These are phyloP conservation scores for Calonectria multiphialidica DNA, from an alignment of 2,329 filamentous ascomycete species.

Conservation along the genomic window DNA sequence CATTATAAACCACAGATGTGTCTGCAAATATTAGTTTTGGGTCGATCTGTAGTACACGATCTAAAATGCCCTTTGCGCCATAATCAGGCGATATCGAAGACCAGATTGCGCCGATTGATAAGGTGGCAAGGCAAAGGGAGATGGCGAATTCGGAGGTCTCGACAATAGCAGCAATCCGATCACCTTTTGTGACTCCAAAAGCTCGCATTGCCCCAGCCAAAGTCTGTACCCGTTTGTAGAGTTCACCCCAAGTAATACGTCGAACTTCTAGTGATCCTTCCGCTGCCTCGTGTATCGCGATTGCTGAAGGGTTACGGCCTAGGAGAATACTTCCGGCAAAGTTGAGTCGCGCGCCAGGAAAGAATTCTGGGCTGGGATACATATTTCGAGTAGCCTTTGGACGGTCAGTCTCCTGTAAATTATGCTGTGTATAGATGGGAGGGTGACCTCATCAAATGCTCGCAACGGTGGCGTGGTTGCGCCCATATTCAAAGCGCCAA, in stretches of 20 bases:
- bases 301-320: background rate
- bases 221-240: background rate
- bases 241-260: background rate
- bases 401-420: background rate
- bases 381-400: background rate
- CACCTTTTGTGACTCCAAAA: background rate
- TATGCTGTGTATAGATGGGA: background rate
- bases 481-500: background rate
- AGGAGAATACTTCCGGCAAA: conserved; percentile 1
- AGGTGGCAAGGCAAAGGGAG: conserved; percentile 5
- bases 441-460: background rate
- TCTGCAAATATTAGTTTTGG: conserved; percentile 13
- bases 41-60: conserved; percentile 5
- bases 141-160: background rate
- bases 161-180: conserved; percentile 6
- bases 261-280: background rate
- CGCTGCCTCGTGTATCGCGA: background rate
- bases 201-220: conserved; percentile 5
- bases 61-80: conserved; percentile 7
- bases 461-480: background rate
- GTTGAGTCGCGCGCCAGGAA: background rate
- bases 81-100: conserved; percentile 13
- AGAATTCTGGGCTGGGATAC: conserved; percentile 3
- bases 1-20: background rate
- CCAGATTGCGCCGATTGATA: conserved; percentile 17